phyloP scores from a whole-genome alignment of 208 protist genomes.

The Porcisia hertigi region DNA sequence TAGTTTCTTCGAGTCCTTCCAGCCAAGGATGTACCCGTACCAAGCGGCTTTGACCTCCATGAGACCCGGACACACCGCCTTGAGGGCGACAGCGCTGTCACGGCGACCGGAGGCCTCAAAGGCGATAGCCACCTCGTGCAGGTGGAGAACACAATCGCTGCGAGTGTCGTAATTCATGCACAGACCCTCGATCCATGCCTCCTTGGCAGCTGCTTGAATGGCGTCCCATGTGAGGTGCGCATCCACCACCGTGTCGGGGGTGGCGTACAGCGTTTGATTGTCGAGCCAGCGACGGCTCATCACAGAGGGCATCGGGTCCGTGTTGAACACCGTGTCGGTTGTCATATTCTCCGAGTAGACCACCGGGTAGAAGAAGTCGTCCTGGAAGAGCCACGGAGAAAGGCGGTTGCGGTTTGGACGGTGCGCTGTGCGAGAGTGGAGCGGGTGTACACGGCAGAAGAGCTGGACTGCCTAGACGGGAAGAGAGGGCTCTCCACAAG shows the following conservation, averaged over 20 bases:
- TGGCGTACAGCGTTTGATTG: slow-evolving; percentile 8
- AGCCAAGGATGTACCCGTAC: slow-evolving; percentile 37
- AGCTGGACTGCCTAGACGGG: slow-evolving; percentile 38
- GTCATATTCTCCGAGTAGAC: slow-evolving; percentile 41
- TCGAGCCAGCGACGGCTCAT: slow-evolving; percentile 32
- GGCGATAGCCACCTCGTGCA: slow-evolving; percentile 55
- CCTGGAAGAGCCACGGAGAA: slow-evolving; percentile 55
- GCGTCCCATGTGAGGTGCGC: slow-evolving; percentile 44
- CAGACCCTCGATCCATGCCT: slow-evolving; percentile 36
- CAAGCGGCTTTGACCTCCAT: slow-evolving; percentile 17
- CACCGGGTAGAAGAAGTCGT: slow-evolving; percentile 47
- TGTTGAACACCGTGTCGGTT: slow-evolving; percentile 49
- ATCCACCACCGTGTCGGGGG: slow-evolving; percentile 33
- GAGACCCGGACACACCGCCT: slow-evolving; percentile 21
- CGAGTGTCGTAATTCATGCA: slow-evolving; percentile 40
- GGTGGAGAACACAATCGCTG: slow-evolving; percentile 27
- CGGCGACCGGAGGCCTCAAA: slow-evolving; percentile 38
- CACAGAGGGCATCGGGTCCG: slow-evolving; percentile 36
- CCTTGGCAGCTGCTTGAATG: slow-evolving; percentile 38
- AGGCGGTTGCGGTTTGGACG: slow-evolving; percentile 56
- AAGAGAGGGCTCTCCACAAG: slow-evolving; percentile 46
- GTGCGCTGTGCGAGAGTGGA: slow-evolving; percentile 56
- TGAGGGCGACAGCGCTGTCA: slow-evolving; percentile 27
- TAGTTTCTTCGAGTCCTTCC: slow-evolving; percentile 27
- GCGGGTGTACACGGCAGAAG: slow-evolving; percentile 54